Conservation (phyloP, 2,329 filamentous ascomycete genomes). For the Nothophaeocryptopus gaeumannii region DNA sequence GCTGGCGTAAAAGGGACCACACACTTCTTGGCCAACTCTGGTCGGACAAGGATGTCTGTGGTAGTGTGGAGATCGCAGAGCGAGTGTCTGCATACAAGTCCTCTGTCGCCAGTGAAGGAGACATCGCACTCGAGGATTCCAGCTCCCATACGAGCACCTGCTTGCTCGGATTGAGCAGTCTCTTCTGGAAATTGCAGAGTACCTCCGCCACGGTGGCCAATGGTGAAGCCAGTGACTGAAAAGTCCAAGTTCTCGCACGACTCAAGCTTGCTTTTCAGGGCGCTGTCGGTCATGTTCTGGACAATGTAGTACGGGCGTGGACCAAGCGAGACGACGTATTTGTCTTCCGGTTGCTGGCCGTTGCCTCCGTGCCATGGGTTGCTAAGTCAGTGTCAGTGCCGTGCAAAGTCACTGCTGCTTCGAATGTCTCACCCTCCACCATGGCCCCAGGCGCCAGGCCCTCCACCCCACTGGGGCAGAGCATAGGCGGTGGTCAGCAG, state of each 20-base stretch:
- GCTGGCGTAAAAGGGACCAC: conserved; percentile 10
- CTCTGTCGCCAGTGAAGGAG: conserved; percentile 9
- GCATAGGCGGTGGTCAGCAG: neutral
- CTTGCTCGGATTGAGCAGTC: conserved; percentile 12
- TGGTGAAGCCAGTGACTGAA: conserved; percentile 8
- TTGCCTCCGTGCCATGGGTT: neutral
- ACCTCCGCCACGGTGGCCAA: conserved; percentile 11
- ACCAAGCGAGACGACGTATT: conserved; percentile 3
- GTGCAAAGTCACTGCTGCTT: neutral
- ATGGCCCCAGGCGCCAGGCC: neutral
- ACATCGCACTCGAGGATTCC: conserved; percentile 13
- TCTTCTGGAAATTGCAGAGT: conserved; percentile 14
- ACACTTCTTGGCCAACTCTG: conserved; percentile 9
- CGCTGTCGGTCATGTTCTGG: conserved; percentile 12
- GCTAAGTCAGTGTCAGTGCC: neutral
- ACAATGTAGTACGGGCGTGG: conserved; percentile 14
- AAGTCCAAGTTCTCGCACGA: conserved; percentile 11
- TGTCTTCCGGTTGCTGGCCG: neutral
- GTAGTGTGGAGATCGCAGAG: conserved; percentile 14
- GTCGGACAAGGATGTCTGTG: conserved; percentile 5
- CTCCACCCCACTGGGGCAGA: neutral
- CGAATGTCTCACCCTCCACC: neutral
- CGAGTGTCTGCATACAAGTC: conserved; percentile 12
- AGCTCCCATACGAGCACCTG: conserved; percentile 12
- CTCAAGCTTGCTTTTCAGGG: conserved; percentile 10